Conservation (phyloP, 2,329 filamentous ascomycete species). For the Pseudocercospora fuligena region DNA sequence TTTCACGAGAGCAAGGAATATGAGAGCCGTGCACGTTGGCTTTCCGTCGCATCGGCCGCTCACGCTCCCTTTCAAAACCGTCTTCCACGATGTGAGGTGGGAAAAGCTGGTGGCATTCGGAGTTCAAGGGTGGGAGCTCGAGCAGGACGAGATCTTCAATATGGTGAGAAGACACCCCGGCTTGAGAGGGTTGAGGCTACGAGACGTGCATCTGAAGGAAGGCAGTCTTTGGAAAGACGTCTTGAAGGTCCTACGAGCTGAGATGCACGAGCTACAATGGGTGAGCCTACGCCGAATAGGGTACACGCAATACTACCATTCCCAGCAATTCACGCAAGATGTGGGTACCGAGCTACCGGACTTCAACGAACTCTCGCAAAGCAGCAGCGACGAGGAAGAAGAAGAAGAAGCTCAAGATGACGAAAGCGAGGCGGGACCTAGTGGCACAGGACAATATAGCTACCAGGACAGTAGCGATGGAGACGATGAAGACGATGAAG, state of each 20-base stretch:
- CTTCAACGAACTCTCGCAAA: conserved; percentile 45
- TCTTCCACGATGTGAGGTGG: conserved; percentile 68
- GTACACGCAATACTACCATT: conserved; percentile 61
- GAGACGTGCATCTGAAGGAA: conserved; percentile 65
- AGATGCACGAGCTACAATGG: conserved; percentile 64
- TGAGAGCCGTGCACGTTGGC: conserved; percentile 67
- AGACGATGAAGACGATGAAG: conserved; percentile 21
- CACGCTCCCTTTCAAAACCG: conserved; percentile 60
- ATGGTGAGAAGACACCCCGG: conserved; percentile 61
- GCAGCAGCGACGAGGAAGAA: conserved; percentile 25
- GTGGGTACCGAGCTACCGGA: conserved; percentile 55
- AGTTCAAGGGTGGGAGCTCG: conserved; percentile 67
- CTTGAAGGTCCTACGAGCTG: conserved; percentile 59
- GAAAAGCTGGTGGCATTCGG: conserved; percentile 66
- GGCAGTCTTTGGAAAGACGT: conserved; percentile 67
- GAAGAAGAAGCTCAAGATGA: conserved; percentile 16
- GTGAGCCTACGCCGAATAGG: conserved; percentile 66
- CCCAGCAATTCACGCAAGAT: conserved; percentile 44
- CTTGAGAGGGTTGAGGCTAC: conserved; percentile 63
- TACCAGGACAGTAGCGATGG: conserved; percentile 19
- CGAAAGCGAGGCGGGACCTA: conserved; percentile 19
- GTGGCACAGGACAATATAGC: not conserved
- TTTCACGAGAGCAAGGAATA: conserved; percentile 63
- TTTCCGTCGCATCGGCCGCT: conserved; percentile 64
- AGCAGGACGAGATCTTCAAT: conserved; percentile 64